Evolutionary conservation across 2,329 filamentous ascomycete species (phyloP).

Genomic region (Epichloe baconii): DNA sequence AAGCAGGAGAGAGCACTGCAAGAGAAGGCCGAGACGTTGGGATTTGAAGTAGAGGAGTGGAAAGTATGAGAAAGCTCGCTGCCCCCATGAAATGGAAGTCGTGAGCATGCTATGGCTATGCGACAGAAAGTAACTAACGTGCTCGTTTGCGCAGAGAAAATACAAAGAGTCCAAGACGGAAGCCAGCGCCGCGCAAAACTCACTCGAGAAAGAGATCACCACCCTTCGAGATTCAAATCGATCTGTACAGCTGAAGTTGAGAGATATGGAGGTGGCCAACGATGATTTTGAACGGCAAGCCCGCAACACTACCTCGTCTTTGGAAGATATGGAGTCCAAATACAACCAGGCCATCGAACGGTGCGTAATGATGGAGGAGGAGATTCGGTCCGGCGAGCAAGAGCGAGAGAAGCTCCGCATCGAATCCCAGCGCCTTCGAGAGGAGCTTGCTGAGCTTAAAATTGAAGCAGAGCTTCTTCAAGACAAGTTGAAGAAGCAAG

Average conservation of each 20-base stretch:
- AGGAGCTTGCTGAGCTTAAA: constrained; percentile 85
- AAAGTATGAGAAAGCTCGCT: constrained; percentile 52
- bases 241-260: constrained; percentile 66
- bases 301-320: constrained; percentile 84
- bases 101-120: neutral
- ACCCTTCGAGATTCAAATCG: constrained; percentile 74
- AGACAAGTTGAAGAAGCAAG: constrained; percentile 75
- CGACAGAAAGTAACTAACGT: constrained; percentile 3
- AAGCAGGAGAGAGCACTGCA: constrained; percentile 77
- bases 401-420: constrained; percentile 83
- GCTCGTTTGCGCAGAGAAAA: constrained; percentile 53
- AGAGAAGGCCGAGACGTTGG: constrained; percentile 72
- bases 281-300: constrained; percentile 97
- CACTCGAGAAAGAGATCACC: constrained; percentile 91
- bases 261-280: constrained; percentile 95
- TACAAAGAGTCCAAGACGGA: constrained; percentile 91
- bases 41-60: constrained; percentile 94
- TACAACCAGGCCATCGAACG: constrained; percentile 92
- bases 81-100: neutral
- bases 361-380: constrained; percentile 85
- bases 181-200: constrained; percentile 69
- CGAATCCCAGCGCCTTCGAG: constrained; percentile 75
- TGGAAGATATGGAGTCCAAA: constrained; percentile 94
- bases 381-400: constrained; percentile 81
- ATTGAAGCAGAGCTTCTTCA: constrained; percentile 90